Percentiles rank a stretch among this genome's conserved stretches.
phyloP scores from a whole-genome alignment of 805 yeast genomes.

The Candida khao-thaluensis region DNA sequence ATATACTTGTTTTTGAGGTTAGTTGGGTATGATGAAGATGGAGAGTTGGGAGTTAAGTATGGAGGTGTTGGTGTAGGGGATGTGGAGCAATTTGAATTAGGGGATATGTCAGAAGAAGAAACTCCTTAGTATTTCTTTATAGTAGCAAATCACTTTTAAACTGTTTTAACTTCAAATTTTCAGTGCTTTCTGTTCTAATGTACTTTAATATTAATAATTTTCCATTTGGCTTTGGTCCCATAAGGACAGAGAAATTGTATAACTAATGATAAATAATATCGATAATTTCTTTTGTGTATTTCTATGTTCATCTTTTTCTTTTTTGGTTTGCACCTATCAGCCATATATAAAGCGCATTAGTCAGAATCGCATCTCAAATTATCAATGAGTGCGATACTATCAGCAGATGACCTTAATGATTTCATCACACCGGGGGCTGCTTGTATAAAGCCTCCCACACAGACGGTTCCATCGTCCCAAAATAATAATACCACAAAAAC shows the following conservation, averaged over 20 bases:
- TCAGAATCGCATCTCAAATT: conserved; percentile 6
- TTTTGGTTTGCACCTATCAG: no score
- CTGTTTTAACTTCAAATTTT: no score
- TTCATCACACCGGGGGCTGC: conserved; percentile 94
- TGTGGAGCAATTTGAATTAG: conserved; percentile 36
- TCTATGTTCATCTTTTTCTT: no score
- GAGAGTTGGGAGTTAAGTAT: conserved; percentile 25
- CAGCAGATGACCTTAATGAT: conserved; percentile 90
- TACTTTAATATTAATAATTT: no score
- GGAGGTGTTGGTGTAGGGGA: conserved; percentile 18
- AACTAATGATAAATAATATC: no score
- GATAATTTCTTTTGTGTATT: not conserved
- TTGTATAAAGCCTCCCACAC: conserved; percentile 72
- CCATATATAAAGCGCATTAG: not conserved
- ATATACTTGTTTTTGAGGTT: conserved; percentile 54
- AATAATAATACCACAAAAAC: conserved; percentile 6
- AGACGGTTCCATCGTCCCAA: conserved; percentile 20
- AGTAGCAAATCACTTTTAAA: no score
- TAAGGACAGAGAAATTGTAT: no score
- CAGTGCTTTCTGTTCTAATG: no score
- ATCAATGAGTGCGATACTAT: conserved; percentile 77
- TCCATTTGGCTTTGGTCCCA: no score
- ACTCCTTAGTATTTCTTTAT: conserved; percentile 5
- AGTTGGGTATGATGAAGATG: conserved; percentile 43
- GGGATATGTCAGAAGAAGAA: conserved; percentile 29